phyloP scores from a whole-genome alignment of 2,329 filamentous ascomycete genomes.

The Colletotrichum neosansevieriae region DNA sequence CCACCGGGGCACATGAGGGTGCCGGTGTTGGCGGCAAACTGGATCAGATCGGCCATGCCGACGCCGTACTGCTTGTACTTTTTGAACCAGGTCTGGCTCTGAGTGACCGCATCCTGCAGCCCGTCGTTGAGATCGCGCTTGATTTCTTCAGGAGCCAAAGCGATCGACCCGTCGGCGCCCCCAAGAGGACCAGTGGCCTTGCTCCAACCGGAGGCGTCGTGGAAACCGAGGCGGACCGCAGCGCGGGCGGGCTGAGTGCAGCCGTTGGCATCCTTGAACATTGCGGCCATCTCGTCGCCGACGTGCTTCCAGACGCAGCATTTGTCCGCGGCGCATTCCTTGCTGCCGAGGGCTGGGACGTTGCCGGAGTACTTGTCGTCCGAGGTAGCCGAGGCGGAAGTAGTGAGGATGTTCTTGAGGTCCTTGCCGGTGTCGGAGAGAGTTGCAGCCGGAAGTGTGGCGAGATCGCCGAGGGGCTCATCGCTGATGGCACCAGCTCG shows the following conservation, averaged over 20 bases:
- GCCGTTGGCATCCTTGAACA: constrained; percentile 52
- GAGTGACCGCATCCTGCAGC: constrained; percentile 56
- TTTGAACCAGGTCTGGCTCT: constrained; percentile 54
- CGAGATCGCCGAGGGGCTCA: constrained; percentile 55
- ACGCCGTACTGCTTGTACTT: constrained; percentile 57
- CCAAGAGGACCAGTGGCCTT: constrained; percentile 53
- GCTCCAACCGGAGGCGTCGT: constrained; percentile 60
- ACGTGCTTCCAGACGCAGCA: constrained; percentile 61
- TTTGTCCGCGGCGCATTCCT: constrained; percentile 50
- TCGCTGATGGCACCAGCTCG: constrained; percentile 19
- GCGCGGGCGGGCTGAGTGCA: constrained; percentile 58
- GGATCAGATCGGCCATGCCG: constrained; percentile 66
- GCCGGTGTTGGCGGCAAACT: constrained; percentile 64
- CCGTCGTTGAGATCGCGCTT: constrained; percentile 58
- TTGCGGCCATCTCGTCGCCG: constrained; percentile 51
- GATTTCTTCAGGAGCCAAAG: constrained; percentile 52
- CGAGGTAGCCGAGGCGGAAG: constrained; percentile 24
- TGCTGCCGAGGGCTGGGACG: constrained; percentile 41
- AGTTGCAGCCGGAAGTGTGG: constrained; percentile 44
- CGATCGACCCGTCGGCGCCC: constrained; percentile 58
- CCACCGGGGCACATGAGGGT: constrained; percentile 60
- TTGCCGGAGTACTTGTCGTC: constrained; percentile 36
- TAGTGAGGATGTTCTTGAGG: constrained; percentile 54
- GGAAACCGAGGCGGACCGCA: constrained; percentile 61
- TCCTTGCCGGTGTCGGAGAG: constrained; percentile 50